phyloP scores from a whole-genome alignment of 495 filamentous ascomycete species.

The Podospora fimiseda region DNA sequence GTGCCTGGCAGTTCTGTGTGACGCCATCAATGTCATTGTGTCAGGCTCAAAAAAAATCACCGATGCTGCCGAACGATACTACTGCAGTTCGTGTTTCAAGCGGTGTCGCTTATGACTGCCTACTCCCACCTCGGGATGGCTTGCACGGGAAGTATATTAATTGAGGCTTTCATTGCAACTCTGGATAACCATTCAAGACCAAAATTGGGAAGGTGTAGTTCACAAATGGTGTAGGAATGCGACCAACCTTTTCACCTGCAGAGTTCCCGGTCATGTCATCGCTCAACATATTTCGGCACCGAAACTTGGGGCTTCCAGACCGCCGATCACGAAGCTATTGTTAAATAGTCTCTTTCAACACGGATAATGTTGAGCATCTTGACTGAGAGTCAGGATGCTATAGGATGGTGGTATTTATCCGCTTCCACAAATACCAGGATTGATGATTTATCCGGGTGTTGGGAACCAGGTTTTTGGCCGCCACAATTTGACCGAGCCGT shows the following conservation, averaged over 20 bases:
- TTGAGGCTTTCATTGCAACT: neutral
- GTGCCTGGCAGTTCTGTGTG: neutral
- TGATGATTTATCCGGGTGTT: neutral
- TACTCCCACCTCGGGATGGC: neutral
- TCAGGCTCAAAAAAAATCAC: neutral
- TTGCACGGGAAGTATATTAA: conserved; percentile 3
- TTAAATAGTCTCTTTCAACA: neutral
- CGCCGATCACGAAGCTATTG: conserved; percentile 5
- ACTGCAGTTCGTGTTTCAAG: conserved; percentile 3
- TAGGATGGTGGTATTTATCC: neutral
- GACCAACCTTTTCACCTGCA: neutral
- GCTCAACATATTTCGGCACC: neutral
- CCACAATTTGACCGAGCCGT: neutral
- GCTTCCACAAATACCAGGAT: neutral
- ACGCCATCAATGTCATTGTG: neutral
- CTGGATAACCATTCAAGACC: neutral
- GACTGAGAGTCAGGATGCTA: neutral
- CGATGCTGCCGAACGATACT: neutral
- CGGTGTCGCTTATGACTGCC: neutral
- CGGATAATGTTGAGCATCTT: neutral
- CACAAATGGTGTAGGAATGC: neutral
- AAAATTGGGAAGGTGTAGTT: conserved; percentile 3
- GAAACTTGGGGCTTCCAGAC: neutral
- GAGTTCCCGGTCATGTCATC: neutral
- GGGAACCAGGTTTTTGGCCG: neutral